Evolutionary conservation across 129 eudicot genomes (phyloP), one percentile per base, ranked within the genome.

Genomic region (Helianthus tuberosus): DNA sequence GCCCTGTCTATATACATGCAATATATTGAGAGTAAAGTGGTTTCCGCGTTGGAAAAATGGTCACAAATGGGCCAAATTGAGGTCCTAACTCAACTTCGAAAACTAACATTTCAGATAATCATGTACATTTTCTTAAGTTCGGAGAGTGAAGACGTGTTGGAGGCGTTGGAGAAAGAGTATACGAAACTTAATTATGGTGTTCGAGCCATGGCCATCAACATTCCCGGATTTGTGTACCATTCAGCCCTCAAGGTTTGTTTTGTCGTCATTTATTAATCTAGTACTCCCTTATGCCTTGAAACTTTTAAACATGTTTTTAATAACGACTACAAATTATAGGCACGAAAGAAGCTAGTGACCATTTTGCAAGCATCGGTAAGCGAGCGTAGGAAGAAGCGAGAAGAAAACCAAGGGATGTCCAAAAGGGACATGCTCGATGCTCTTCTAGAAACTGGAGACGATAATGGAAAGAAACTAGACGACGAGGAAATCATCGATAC

Each of bases 401-500:
- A 12, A 68, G 73, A 36, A 15, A 66, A 27, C 47, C 66, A 77
- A 46, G 64, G 55, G 14, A 61, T 41, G 79, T 39, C 79, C 25
- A 93, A 84, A 79, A 81, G 48, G 41, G 98, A 93, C 78, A 93
- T 93, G 98, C 78, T 94, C 81, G 97, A 94, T 75, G 84, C 83
- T 23, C 87, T 94, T 9, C 14, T 94, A 66, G 87, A 85, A 23
- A 87, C 75, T 49, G 64, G 72, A 50, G 97, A 93, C 49, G 98
- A 90, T 23, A 82, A 91, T 5, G 97, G 98, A 3, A 78, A 80
- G 58, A 91, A 49, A 76, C 76, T 94, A 66, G 84, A 53, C 4
- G 99, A 94, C 48, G 96, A 91, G 71, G 99, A 94, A 75, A 94
- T 94, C 66, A 94, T 94, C 3, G 97, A 94, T 82, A 65, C 90